Evolutionary conservation across 441 rosid genomes (phyloP).

Genomic region (Jatropha multifida): DNA sequence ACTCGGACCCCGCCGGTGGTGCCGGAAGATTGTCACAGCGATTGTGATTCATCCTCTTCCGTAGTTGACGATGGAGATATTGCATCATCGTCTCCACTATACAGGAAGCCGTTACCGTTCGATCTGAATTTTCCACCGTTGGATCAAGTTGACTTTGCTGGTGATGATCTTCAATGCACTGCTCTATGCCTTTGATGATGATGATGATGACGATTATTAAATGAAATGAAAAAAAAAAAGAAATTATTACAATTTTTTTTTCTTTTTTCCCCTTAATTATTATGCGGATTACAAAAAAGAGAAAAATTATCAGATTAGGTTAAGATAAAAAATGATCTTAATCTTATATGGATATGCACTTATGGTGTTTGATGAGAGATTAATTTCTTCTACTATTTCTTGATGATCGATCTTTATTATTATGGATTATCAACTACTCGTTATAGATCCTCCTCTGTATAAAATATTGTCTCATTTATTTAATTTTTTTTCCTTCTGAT

Average conservation of each 20-base stretch:
- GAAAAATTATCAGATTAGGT: conserved; percentile 14
- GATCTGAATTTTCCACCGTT: conserved; percentile 85
- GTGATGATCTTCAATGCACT: conserved; percentile 61
- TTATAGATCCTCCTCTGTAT: conserved; percentile 15
- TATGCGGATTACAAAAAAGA: conserved; percentile 29
- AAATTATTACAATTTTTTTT: background rate
- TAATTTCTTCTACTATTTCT: background rate
- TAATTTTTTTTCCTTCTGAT: no score
- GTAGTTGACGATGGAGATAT: conserved; percentile 60
- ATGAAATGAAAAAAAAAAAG: background rate
- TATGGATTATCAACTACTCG: conserved; percentile 16
- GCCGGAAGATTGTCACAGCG: conserved; percentile 80
- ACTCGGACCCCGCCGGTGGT: conserved; percentile 58
- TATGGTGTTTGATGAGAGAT: conserved; percentile 8
- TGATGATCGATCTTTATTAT: conserved; percentile 15
- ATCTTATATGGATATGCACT: conserved; percentile 19
- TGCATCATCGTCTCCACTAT: conserved; percentile 25
- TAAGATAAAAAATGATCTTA: conserved; percentile 28
- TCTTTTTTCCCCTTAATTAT: background rate
- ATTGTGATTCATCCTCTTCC: conserved; percentile 87
- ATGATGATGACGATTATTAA: conserved; percentile 9
- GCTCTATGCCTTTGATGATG: conserved; percentile 69
- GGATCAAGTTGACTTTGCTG: conserved; percentile 50
- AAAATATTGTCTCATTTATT: no score
- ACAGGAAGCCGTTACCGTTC: conserved; percentile 40